Evolutionary conservation across 176 grass and related monocot genomes (phyloP).

Genomic region (Leersia perrieri): DNA sequence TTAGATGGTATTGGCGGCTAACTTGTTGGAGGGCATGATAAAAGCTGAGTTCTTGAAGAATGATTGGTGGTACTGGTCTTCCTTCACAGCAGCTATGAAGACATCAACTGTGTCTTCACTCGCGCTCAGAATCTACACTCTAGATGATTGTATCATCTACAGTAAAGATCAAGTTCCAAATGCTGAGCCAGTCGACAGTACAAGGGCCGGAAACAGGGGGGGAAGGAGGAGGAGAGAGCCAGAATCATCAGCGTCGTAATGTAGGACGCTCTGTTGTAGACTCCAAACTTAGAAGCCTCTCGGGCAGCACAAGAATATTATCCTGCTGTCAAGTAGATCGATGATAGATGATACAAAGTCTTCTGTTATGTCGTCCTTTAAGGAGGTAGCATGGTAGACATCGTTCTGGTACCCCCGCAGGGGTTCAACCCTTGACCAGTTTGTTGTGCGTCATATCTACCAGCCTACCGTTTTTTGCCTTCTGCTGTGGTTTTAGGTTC

Average conservation of each 20-base stretch:
- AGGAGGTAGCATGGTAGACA: not conserved
- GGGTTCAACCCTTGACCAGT: slow-evolving; percentile 32
- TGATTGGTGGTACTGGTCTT: slow-evolving; percentile 97
- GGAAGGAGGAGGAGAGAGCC: slow-evolving; percentile 38
- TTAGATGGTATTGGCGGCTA: slow-evolving; percentile 80
- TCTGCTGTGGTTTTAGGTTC: slow-evolving; percentile 26
- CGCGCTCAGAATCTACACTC: slow-evolving; percentile 74
- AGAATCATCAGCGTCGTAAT: slow-evolving; percentile 35
- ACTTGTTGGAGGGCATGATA: slow-evolving; percentile 71
- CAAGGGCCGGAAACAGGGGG: slow-evolving; percentile 46
- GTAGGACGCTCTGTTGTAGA: slow-evolving; percentile 27
- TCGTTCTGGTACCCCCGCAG: slow-evolving; percentile 21
- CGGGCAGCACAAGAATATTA: slow-evolving; percentile 23
- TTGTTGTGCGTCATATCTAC: not conserved
- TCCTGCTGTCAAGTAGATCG: slow-evolving; percentile 17
- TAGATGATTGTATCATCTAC: slow-evolving; percentile 82
- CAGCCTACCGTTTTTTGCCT: not conserved
- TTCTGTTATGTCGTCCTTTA: slow-evolving; percentile 19
- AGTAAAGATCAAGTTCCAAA: slow-evolving; percentile 47
- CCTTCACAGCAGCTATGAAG: slow-evolving; percentile 76
- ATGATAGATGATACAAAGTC: slow-evolving; percentile 31
- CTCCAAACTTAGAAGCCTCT: slow-evolving; percentile 30
- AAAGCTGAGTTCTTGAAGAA: slow-evolving; percentile 84
- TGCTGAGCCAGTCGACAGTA: slow-evolving; percentile 28
- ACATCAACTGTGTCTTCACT: slow-evolving; percentile 78